A percentile compares a stretch with the other conserved stretches of the same genome.
phyloP scores from a whole-genome alignment of 2,329 filamentous ascomycete species.

The Cercospora brassicicola region DNA sequence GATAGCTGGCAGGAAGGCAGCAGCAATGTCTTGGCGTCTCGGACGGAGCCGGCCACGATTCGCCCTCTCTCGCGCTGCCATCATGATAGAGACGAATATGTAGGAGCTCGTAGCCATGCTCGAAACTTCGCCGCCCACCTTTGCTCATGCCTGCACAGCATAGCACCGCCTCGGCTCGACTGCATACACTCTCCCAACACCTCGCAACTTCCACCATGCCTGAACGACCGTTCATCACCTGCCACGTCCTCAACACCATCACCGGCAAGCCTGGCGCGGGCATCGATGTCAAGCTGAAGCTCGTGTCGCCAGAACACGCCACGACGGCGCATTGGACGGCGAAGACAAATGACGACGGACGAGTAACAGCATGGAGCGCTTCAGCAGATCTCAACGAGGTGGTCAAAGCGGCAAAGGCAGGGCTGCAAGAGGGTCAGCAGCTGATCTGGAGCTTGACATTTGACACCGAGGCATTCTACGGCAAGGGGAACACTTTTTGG shows the following conservation, averaged over 20 bases:
- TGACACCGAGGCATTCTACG: slow-evolving; percentile 71
- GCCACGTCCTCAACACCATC: slow-evolving; percentile 83
- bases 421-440: slow-evolving; percentile 40
- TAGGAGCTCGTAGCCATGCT: neutral
- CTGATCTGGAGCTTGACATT: slow-evolving; percentile 70
- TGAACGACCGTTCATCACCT: slow-evolving; percentile 65
- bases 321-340: slow-evolving; percentile 57
- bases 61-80: neutral
- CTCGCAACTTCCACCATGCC: slow-evolving; percentile 23
- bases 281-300: slow-evolving; percentile 66
- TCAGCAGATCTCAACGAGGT: slow-evolving; percentile 40
- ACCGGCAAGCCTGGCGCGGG: slow-evolving; percentile 66
- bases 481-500: slow-evolving; percentile 58
- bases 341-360: slow-evolving; percentile 74
- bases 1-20: neutral
- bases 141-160: neutral
- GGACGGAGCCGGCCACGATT: slow-evolving; percentile 3
- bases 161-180: slow-evolving; percentile 13
- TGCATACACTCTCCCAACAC: slow-evolving; percentile 17
- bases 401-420: slow-evolving; percentile 39
- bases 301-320: slow-evolving; percentile 40
- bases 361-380: slow-evolving; percentile 68
- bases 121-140: neutral
- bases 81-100: neutral
- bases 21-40: neutral